These are phyloP conservation scores for Bjerkandera adusta DNA, from an alignment of 1,284 basidiomycete genomes.

Conservation along the genomic window DNA sequence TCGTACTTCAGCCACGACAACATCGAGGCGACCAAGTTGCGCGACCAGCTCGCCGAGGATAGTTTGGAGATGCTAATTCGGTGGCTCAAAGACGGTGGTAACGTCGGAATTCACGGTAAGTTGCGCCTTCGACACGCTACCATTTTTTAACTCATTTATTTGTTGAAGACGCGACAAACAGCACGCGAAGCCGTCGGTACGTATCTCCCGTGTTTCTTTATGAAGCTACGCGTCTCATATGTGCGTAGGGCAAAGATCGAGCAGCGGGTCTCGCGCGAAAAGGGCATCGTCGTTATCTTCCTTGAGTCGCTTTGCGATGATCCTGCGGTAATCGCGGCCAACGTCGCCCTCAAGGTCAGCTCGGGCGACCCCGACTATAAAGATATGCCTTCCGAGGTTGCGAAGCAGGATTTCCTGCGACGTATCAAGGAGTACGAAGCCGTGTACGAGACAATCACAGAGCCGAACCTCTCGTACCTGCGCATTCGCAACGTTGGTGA, in stretches of 20 bases:
- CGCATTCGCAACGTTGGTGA: constrained; percentile 88
- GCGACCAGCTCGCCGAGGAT: constrained; percentile 88
- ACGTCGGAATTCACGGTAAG: constrained; percentile 96
- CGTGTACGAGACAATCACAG: constrained; percentile 94
- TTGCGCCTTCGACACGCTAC: constrained; percentile 7
- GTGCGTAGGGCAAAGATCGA: constrained; percentile 74
- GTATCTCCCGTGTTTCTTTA: constrained; percentile 3
- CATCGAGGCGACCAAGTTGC: constrained; percentile 69
- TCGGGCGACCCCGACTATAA: constrained; percentile 98
- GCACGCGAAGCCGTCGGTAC: constrained; percentile 74
- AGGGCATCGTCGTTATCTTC: constrained; percentile 89
- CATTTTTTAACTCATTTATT: background rate
- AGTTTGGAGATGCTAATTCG: constrained; percentile 93
- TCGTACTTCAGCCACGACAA: constrained; percentile 92
- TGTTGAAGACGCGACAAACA: constrained; percentile 89
- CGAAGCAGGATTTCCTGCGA: constrained; percentile 87
- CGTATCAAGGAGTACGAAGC: constrained; percentile 93
- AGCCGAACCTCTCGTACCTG: constrained; percentile 84
- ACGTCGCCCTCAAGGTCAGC: constrained; percentile 93
- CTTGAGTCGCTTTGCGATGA: constrained; percentile 95
- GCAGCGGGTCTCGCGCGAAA: constrained; percentile 84
- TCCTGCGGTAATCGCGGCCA: constrained; percentile 90
- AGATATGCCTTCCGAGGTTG: constrained; percentile 81
- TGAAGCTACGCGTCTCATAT: background rate
- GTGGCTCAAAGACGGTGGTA: constrained; percentile 95